These are phyloP conservation scores for Trametes punicea DNA, from an alignment of 768 basidiomycete species.

Conservation along the genomic window DNA sequence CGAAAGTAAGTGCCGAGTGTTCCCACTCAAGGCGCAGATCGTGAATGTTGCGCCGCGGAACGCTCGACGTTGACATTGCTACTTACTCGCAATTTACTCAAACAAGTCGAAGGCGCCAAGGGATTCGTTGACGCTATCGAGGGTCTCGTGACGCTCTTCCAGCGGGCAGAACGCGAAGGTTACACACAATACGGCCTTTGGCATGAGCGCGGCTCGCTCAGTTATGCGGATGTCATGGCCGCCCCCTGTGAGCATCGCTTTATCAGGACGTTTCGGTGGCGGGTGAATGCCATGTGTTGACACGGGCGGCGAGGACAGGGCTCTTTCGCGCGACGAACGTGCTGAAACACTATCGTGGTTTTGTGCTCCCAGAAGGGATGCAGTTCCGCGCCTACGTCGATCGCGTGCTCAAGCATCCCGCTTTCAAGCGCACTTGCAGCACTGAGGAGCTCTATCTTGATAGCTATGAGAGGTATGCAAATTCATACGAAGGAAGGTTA, in stretches of 20 bases:
- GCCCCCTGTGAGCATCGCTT: constrained; percentile 55
- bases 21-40: not conserved
- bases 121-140: constrained; percentile 55
- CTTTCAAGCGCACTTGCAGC: constrained; percentile 67
- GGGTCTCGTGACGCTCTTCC: constrained; percentile 49
- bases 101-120: constrained; percentile 49
- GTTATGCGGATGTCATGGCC: constrained; percentile 64
- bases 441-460: constrained; percentile 64
- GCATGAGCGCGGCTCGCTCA: constrained; percentile 49
- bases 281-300: not conserved
- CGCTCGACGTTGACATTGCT: not conserved
- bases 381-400: constrained; percentile 52
- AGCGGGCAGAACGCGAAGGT: constrained; percentile 43
- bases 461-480: constrained; percentile 61
- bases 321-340: constrained; percentile 63
- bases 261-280: constrained; percentile 2
- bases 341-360: constrained; percentile 64
- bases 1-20: constrained; percentile 22
- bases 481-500: not conserved
- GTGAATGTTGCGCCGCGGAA: not conserved
- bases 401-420: constrained; percentile 55
- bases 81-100: constrained; percentile 23
- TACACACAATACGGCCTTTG: constrained; percentile 53
- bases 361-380: constrained; percentile 47
- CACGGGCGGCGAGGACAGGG: constrained; percentile 41